Evolutionary conservation across 1,284 basidiomycete species (phyloP).

Genomic region (Grifola frondosa): DNA sequence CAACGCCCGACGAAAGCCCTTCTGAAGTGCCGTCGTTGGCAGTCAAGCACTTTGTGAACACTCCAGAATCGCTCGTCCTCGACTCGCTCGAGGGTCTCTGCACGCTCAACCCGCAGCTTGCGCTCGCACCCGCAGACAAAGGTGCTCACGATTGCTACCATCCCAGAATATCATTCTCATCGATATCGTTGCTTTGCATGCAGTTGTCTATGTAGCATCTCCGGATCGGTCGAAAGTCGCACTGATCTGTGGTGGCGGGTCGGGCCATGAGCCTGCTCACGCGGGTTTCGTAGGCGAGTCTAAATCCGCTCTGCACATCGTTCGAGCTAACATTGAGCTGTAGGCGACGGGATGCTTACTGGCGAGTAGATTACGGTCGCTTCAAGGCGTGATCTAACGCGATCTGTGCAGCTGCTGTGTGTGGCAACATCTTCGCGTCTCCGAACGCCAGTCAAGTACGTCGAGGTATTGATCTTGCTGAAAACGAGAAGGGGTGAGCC

Average conservation of each 20-base stretch:
- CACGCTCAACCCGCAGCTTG: constrained; percentile 67
- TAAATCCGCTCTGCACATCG: background rate
- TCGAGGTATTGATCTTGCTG: constrained; percentile 76
- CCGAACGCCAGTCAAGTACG: constrained; percentile 84
- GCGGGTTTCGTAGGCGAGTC: constrained; percentile 73
- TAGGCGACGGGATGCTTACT: constrained; percentile 77
- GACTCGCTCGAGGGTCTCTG: constrained; percentile 78
- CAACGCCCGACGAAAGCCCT: background rate
- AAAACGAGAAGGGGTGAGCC: constrained; percentile 74
- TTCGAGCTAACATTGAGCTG: background rate
- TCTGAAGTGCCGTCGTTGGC: constrained; percentile 4
- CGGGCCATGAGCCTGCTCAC: constrained; percentile 90
- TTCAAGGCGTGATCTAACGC: constrained; percentile 1
- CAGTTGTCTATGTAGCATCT: constrained; percentile 63
- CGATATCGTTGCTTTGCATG: background rate
- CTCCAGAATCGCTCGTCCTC: constrained; percentile 65
- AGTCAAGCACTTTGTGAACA: constrained; percentile 79
- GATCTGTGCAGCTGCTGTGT: constrained; percentile 65
- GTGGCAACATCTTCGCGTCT: constrained; percentile 86
- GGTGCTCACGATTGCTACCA: constrained; percentile 38
- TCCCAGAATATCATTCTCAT: background rate
- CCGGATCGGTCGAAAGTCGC: constrained; percentile 70
- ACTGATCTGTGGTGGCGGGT: constrained; percentile 86
- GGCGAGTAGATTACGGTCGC: constrained; percentile 39
- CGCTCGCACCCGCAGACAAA: constrained; percentile 67